These are phyloP conservation scores for Arachis monticola DNA, from an alignment of 331 rosid genomes.

Conservation along the genomic window DNA sequence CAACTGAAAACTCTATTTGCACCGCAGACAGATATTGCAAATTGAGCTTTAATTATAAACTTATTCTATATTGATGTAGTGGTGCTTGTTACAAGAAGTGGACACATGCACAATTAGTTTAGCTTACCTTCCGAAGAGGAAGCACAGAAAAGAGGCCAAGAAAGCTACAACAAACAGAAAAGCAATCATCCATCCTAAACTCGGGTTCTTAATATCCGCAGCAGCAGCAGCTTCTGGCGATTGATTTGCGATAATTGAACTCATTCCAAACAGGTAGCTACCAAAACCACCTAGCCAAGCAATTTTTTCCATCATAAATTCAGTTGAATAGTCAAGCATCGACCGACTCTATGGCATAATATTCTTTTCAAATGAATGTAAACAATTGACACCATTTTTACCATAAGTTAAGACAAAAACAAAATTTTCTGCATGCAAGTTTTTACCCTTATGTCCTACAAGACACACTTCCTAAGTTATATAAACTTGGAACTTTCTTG, in stretches of 20 bases:
- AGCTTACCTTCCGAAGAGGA: constrained; percentile 67
- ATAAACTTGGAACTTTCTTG: neutral
- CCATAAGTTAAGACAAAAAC: neutral
- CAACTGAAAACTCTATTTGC: neutral
- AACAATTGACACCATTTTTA: neutral
- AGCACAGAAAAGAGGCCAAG: constrained; percentile 70
- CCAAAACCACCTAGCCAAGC: constrained; percentile 65
- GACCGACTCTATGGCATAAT: neutral
- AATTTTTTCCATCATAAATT: constrained; percentile 27
- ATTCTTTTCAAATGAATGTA: neutral
- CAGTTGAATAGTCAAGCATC: constrained; percentile 5
- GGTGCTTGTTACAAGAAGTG: neutral
- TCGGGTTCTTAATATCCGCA: constrained; percentile 45
- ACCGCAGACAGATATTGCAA: neutral
- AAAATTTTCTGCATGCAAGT: neutral
- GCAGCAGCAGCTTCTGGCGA: constrained; percentile 38
- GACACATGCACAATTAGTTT: neutral
- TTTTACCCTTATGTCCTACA: neutral
- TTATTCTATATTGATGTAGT: neutral
- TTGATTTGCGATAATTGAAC: constrained; percentile 55
- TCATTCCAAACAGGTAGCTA: constrained; percentile 68
- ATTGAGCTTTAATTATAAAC: neutral
- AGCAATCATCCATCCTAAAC: constrained; percentile 67
- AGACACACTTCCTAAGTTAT: neutral
- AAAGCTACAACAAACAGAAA: constrained; percentile 66